A percentile compares a stretch with the other conserved stretches of the same genome.
These are phyloP conservation scores for Amanita thiersii DNA, from an alignment of 768 basidiomycete species.

Conservation along the genomic window DNA sequence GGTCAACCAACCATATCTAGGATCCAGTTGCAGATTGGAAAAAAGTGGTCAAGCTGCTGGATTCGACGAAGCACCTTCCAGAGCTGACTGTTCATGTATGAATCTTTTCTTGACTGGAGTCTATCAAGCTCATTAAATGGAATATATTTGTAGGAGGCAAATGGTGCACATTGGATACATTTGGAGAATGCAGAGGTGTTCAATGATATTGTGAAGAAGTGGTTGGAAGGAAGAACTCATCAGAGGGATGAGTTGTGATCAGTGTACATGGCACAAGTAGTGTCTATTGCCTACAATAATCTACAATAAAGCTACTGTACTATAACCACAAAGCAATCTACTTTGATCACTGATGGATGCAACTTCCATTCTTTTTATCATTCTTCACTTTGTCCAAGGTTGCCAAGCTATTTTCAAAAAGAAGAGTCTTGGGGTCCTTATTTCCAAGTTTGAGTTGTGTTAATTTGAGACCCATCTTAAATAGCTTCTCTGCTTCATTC, in stretches of 20 bases:
- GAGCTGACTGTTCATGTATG: slow-evolving; percentile 30
- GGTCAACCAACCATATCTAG: slow-evolving; percentile 15
- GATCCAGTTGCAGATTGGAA: slow-evolving; percentile 43
- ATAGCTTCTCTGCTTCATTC: too few relatives aligned
- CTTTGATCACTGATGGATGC: too few relatives aligned
- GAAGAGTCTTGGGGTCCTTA: too few relatives aligned
- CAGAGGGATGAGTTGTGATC: slow-evolving; percentile 2
- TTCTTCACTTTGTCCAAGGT: too few relatives aligned
- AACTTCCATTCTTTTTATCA: too few relatives aligned
- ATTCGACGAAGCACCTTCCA: slow-evolving; percentile 29
- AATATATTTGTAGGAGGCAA: slow-evolving; percentile 29
- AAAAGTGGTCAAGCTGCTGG: slow-evolving; percentile 21
- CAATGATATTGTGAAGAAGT: slow-evolving; percentile 42
- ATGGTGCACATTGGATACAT: slow-evolving; percentile 61
- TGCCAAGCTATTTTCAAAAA: too few relatives aligned
- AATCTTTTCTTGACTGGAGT: neutral
- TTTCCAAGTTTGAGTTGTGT: too few relatives aligned
- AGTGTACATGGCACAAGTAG: too few relatives aligned
- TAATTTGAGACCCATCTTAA: too few relatives aligned
- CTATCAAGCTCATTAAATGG: neutral
- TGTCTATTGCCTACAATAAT: too few relatives aligned
- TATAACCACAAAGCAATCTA: too few relatives aligned
- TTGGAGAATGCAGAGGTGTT: slow-evolving; percentile 48
- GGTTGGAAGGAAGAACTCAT: slow-evolving; percentile 31
- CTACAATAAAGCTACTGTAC: too few relatives aligned